Conservation (phyloP, 73 alveolate genomes). For the Tetrahymena elliotti region DNA sequence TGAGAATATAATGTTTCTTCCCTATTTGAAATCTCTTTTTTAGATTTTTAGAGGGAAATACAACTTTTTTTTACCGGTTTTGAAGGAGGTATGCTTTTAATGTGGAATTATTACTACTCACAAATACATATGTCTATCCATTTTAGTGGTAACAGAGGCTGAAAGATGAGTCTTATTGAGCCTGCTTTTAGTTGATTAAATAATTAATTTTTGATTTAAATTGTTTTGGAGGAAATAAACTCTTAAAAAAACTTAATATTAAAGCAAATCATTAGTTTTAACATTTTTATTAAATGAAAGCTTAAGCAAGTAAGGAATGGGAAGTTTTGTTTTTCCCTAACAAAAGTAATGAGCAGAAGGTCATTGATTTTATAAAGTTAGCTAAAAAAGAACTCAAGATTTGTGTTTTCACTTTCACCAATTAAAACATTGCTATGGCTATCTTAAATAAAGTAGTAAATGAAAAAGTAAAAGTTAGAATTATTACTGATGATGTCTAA, state of each 20-base stretch:
- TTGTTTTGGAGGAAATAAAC: background rate
- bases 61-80: background rate
- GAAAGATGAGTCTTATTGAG: background rate
- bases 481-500: conserved; percentile 92
- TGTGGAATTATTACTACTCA: background rate
- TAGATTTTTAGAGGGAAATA: background rate
- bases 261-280: background rate
- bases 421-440: conserved; percentile 76
- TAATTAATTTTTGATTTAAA: background rate
- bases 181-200: background rate
- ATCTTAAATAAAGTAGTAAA: conserved; percentile 62
- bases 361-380: conserved; percentile 47
- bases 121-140: background rate
- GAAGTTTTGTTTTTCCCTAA: conserved; percentile 71
- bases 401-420: conserved; percentile 93
- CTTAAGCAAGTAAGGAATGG: background rate
- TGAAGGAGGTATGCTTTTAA: background rate
- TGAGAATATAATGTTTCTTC: no score
- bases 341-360: conserved; percentile 33
- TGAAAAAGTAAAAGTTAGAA: conserved; percentile 69
- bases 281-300: background rate
- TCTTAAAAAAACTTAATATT: background rate
- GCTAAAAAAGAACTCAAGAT: conserved; percentile 69
- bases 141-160: background rate
- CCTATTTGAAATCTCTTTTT: background rate